Conservation (phyloP, 768 basidiomycete genomes). For the Kwoniella heveanensis region DNA sequence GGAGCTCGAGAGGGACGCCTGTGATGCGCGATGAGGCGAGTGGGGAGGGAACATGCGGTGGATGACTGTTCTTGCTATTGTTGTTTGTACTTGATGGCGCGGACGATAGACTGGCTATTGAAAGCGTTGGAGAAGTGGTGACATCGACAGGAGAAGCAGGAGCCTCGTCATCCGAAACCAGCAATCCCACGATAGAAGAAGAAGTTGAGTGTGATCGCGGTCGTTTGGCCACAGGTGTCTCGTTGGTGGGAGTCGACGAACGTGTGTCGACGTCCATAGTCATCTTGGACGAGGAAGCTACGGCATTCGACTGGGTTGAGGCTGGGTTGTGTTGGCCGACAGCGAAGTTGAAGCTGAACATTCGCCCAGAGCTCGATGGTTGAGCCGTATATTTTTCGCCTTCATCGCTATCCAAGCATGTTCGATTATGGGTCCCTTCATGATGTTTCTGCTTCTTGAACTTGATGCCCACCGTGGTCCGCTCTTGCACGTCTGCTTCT, state of each 20-base stretch:
- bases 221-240: constrained; percentile 3
- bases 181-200: constrained; percentile 16
- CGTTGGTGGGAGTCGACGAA: constrained; percentile 6
- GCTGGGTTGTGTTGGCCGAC: too few relatives aligned
- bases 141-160: constrained; percentile 12
- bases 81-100: neutral
- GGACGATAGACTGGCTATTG: neutral
- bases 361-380: neutral
- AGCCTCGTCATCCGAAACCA: constrained; percentile 12
- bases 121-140: neutral
- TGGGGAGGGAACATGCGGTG: constrained; percentile 14
- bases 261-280: constrained; percentile 1
- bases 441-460: neutral
- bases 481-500: too few relatives aligned
- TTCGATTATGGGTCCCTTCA: constrained; percentile 2
- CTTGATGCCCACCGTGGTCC: neutral
- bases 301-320: too few relatives aligned
- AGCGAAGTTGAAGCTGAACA: neutral
- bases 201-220: constrained; percentile 12
- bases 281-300: neutral
- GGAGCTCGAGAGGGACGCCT: neutral
- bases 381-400: neutral
- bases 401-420: neutral
- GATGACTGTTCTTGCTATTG: neutral
- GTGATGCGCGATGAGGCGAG: constrained; percentile 9